A percentile compares a stretch with the other conserved stretches of the same genome.
These are phyloP conservation scores for Phytophthora fragariaefolia DNA, from an alignment of 352 stramenopile species.

Conservation along the genomic window DNA sequence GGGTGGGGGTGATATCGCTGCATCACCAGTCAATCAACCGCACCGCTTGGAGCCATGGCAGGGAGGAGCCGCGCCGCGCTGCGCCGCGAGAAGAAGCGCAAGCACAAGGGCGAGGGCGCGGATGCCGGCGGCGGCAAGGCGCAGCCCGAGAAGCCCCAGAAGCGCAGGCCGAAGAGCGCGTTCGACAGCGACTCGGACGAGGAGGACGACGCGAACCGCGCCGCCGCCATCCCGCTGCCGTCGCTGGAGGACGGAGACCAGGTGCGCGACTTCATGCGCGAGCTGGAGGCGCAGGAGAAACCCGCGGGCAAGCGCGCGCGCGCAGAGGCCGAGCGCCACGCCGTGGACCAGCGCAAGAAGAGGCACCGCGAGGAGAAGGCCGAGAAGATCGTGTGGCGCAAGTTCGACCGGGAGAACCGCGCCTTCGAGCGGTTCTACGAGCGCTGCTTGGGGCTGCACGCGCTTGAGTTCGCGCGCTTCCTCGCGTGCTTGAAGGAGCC, in stretches of 20 bases:
- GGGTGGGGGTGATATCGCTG: no score
- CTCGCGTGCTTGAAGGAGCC: conserved; percentile 76
- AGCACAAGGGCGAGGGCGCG: conserved; percentile 21
- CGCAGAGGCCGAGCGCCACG: conserved; percentile 63
- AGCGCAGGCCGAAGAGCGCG: conserved; percentile 30
- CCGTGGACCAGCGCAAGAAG: conserved; percentile 62
- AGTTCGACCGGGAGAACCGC: conserved; percentile 85
- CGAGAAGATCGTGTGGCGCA: conserved; percentile 89
- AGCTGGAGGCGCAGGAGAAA: conserved; percentile 41
- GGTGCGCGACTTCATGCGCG: conserved; percentile 70
- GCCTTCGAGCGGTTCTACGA: conserved; percentile 89
- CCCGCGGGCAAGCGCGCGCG: conserved; percentile 54
- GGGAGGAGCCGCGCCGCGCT: conserved; percentile 48
- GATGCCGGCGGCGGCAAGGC: background rate
- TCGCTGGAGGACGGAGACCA: conserved; percentile 68
- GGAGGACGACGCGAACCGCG: conserved; percentile 40
- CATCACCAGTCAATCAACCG: conserved; percentile 22
- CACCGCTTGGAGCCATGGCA: conserved; percentile 37
- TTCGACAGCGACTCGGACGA: conserved; percentile 59
- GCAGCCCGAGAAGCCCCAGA: conserved; percentile 3
- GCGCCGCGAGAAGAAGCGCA: conserved; percentile 54
- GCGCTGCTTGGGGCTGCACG: conserved; percentile 64
- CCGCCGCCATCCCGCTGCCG: conserved; percentile 55
- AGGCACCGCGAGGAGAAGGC: conserved; percentile 68
- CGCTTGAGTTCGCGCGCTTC: conserved; percentile 85